These are phyloP conservation scores for Populus hybrid DNA, from an alignment of 441 rosid genomes.

Conservation along the genomic window DNA sequence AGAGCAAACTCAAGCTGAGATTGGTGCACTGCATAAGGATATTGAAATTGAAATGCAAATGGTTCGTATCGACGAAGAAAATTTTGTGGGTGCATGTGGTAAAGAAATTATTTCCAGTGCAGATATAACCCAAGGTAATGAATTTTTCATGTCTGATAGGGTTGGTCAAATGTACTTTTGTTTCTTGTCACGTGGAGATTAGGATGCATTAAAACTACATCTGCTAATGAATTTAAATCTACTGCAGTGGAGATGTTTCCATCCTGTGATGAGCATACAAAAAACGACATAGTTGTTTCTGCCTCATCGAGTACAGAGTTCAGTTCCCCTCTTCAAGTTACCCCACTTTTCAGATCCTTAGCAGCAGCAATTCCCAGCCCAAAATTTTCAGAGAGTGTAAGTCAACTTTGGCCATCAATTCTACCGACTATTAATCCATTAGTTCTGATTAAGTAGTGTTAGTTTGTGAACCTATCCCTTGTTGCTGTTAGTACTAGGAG, in stretches of 20 bases:
- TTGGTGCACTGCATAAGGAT: slow-evolving; percentile 38
- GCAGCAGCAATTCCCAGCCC: slow-evolving; percentile 99
- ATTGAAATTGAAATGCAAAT: slow-evolving; percentile 28
- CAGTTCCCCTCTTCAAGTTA: slow-evolving; percentile 83
- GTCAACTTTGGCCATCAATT: slow-evolving; percentile 28
- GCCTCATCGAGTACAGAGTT: slow-evolving; percentile 54
- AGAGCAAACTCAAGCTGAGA: slow-evolving; percentile 44
- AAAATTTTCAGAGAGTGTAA: slow-evolving; percentile 97
- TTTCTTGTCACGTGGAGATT: slow-evolving; percentile 2
- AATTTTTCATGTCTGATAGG: slow-evolving; percentile 7
- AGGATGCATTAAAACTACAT: not conserved
- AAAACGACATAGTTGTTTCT: slow-evolving; percentile 42
- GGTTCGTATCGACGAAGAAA: slow-evolving; percentile 26
- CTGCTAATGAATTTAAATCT: slow-evolving; percentile 21
- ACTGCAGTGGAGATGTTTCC: slow-evolving; percentile 43
- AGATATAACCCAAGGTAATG: slow-evolving; percentile 46
- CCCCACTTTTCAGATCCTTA: slow-evolving; percentile 90
- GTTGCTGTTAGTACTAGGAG: not conserved
- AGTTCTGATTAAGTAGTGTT: not conserved
- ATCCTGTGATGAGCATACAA: slow-evolving; percentile 42
- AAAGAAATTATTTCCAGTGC: slow-evolving; percentile 38
- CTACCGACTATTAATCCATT: slow-evolving; percentile 8
- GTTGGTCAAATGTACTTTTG: slow-evolving; percentile 3
- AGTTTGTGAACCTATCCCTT: slow-evolving; percentile 6
- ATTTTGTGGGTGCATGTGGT: slow-evolving; percentile 31